Evolutionary conservation across 257 asterid species (phyloP).

Genomic region (Echites panduratus): DNA sequence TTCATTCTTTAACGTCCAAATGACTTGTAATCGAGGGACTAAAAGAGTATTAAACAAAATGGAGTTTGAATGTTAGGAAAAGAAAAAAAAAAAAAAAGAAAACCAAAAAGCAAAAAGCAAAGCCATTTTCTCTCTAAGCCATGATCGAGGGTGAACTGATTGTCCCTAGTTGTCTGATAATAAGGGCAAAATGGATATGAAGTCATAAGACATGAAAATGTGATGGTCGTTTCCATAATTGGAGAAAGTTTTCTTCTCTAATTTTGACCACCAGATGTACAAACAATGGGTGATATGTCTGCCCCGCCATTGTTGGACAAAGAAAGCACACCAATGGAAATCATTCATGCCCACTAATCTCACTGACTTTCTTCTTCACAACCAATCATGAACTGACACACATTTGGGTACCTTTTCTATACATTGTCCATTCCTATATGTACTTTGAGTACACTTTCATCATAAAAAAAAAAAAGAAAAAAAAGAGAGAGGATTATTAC

Average conservation of each 20-base stretch:
- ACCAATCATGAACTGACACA: neutral
- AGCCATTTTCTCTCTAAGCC: neutral
- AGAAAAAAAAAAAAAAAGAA: too few species aligned
- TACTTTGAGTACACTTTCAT: neutral
- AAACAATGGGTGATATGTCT: neutral
- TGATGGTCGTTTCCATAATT: conserved; percentile 2
- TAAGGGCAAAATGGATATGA: neutral
- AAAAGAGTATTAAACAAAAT: too few species aligned
- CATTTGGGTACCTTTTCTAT: too few species aligned
- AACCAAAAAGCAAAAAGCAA: too few species aligned
- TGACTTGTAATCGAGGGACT: too few species aligned
- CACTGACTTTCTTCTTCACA: neutral
- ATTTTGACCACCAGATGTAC: neutral
- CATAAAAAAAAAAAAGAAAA: neutral
- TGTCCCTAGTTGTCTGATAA: neutral
- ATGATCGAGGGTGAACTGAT: neutral
- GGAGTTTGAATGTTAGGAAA: too few species aligned
- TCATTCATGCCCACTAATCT: neutral
- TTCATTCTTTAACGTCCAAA: too few species aligned
- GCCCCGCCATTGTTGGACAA: conserved; percentile 6
- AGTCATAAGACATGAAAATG: neutral
- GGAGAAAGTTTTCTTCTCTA: neutral
- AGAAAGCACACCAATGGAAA: neutral
- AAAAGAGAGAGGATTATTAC: too few species aligned
- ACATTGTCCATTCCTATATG: neutral